Percentiles rank a stretch among this genome's conserved stretches.
Conservation (phyloP, 1,139 yeast species). For the Kodamaea plutei region DNA sequence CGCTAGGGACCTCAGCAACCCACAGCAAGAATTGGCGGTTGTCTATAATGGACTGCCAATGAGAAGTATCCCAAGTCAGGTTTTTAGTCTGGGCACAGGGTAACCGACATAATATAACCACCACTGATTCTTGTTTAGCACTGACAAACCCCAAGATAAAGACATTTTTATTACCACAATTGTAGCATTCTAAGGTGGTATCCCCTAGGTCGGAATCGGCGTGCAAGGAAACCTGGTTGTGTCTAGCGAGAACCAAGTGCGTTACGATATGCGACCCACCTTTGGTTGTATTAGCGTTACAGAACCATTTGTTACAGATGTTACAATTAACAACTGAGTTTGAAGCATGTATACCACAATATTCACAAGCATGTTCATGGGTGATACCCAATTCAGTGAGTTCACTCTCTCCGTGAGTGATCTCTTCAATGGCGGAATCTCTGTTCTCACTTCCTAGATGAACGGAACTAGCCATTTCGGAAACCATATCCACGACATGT, state of each 20-base stretch:
- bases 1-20: slow-evolving; percentile 69
- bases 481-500: too few species aligned
- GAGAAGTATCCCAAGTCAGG: slow-evolving; percentile 78
- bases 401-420: too few species aligned
- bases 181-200: slow-evolving; percentile 81
- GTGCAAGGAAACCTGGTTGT: slow-evolving; percentile 70
- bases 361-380: too few species aligned
- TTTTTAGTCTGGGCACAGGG: slow-evolving; percentile 84
- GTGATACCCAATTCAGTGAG: too few species aligned
- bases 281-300: slow-evolving; percentile 66
- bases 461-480: too few species aligned
- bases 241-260: slow-evolving; percentile 79
- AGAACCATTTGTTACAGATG: slow-evolving; percentile 83
- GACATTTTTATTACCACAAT: slow-evolving; percentile 80
- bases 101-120: slow-evolving; percentile 80
- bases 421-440: too few species aligned
- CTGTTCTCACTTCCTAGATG: too few species aligned
- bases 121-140: slow-evolving; percentile 83
- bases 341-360: slow-evolving; percentile 73
- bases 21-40: slow-evolving; percentile 75
- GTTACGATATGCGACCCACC: slow-evolving; percentile 81
- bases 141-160: slow-evolving; percentile 84
- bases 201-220: slow-evolving; percentile 83
- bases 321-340: slow-evolving; percentile 72
- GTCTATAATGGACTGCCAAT: slow-evolving; percentile 86